Evolutionary conservation across 345 rosid genomes (phyloP).

Genomic region (Linum lewisii): DNA sequence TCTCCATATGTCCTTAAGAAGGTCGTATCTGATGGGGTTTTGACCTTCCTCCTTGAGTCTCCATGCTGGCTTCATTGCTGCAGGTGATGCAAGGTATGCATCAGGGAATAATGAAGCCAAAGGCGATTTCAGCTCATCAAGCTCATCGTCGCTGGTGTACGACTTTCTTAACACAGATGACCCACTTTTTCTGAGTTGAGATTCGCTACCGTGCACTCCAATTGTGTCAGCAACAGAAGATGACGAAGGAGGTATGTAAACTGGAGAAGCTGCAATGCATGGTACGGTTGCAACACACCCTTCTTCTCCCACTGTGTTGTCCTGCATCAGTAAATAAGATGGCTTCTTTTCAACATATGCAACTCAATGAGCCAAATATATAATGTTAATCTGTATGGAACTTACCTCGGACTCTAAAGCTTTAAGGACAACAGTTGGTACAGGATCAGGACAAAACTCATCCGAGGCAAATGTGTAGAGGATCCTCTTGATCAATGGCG

Average conservation of each 20-base stretch:
- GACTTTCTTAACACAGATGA: slow-evolving; percentile 62
- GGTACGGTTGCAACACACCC: slow-evolving; percentile 41
- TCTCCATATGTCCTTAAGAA: slow-evolving; percentile 72
- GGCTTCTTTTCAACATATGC: neutral
- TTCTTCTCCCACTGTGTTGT: slow-evolving; percentile 29
- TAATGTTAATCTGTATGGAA: slow-evolving; percentile 8
- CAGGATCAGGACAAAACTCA: slow-evolving; percentile 88
- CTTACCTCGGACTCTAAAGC: slow-evolving; percentile 70
- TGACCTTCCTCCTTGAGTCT: slow-evolving; percentile 29
- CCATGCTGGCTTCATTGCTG: slow-evolving; percentile 23
- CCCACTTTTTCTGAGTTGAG: slow-evolving; percentile 45
- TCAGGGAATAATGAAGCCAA: slow-evolving; percentile 42
- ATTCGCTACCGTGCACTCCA: slow-evolving; percentile 33
- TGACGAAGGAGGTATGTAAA: slow-evolving; percentile 55
- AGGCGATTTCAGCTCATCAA: slow-evolving; percentile 73
- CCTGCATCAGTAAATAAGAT: slow-evolving; percentile 24
- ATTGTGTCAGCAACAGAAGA: slow-evolving; percentile 30
- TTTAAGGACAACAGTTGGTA: slow-evolving; percentile 69
- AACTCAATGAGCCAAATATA: neutral
- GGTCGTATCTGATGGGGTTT: slow-evolving; percentile 49
- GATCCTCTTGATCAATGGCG: slow-evolving; percentile 68
- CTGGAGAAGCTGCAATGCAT: slow-evolving; percentile 45
- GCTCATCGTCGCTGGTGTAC: slow-evolving; percentile 81
- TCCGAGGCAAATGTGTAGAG: slow-evolving; percentile 62
- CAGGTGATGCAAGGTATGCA: slow-evolving; percentile 23